phyloP scores from a whole-genome alignment of 2,329 filamentous ascomycete genomes.

The Xylaria sp. region DNA sequence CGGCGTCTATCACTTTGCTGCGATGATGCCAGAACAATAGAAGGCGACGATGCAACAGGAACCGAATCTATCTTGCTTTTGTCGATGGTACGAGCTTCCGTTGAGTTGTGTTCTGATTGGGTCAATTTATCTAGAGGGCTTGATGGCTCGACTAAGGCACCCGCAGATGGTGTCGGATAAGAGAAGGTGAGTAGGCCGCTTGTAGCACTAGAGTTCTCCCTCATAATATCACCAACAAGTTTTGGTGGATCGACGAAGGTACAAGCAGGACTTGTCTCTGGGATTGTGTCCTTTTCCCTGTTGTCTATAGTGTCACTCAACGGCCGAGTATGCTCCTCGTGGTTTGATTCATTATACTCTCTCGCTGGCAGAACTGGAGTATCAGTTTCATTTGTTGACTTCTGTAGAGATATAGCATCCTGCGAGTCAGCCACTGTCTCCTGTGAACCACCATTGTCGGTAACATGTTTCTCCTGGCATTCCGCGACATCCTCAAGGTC shows the following conservation, averaged over 20 bases:
- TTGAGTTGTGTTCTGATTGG: constrained; percentile 6
- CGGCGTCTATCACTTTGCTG: constrained; percentile 40
- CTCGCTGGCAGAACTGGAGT: neutral
- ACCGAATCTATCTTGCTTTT: constrained; percentile 14
- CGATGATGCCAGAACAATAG: constrained; percentile 44
- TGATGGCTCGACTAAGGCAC: constrained; percentile 30
- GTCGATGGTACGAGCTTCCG: neutral
- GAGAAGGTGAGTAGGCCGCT: constrained; percentile 39
- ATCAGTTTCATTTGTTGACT: neutral
- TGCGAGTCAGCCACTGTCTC: constrained; percentile 51
- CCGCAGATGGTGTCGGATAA: constrained; percentile 39
- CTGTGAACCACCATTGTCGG: constrained; percentile 44
- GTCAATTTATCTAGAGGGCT: constrained; percentile 10
- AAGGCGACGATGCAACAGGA: constrained; percentile 41
- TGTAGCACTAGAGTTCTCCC: constrained; percentile 39
- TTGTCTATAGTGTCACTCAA: constrained; percentile 26
- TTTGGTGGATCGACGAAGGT: constrained; percentile 42
- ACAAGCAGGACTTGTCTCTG: constrained; percentile 49
- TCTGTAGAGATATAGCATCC: constrained; percentile 34
- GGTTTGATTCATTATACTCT: neutral
- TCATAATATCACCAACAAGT: constrained; percentile 40
- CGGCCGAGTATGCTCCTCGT: constrained; percentile 26
- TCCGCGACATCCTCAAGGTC: constrained; percentile 37
- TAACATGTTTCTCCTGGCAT: constrained; percentile 33
- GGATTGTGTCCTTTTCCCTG: constrained; percentile 47